Evolutionary conservation across 345 rosid genomes (phyloP), one percentile per base, ranked within the genome.

Genomic region (Toxicodendron radicans): DNA sequence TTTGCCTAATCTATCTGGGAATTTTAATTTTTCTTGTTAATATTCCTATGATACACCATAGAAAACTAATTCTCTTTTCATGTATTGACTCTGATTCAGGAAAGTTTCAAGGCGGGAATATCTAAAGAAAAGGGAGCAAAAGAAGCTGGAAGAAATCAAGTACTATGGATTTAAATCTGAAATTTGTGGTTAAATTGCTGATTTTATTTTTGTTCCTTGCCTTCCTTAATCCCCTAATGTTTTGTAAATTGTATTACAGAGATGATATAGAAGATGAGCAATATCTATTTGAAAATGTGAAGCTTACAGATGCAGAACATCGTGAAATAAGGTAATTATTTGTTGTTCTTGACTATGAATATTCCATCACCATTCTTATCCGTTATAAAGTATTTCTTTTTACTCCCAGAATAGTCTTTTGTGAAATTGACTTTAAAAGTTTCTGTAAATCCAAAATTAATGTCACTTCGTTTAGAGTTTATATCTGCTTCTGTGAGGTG

Each of bases 61-160:
- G 7, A 9, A 7, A 18, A 27, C 65, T 32, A 21, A 71, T 46
- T 21, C 64, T 27, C 5, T 58, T 54, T 64, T 72, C 82, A 56
- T 71, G 70, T 49, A 14, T 73, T 79, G 70, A 72, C 23, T 71
- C 58, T 75, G 33, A 64, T 79, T 58, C 89, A 94, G 98, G 76
- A 90, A 95, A 79, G 85, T 92, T 71, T 95, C 99, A 73, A 86
- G 99, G 78, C 95, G 75, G 80, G 97, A 91, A 73, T 95, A 95
- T 83, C 80, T 95, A 54, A 95, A 92, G 87, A 92, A 92, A 82
- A 90, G 99, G 79, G 99, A 95, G 83, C 95, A 92, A 78, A 95
- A 95, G 86, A 95, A 95, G 83, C 79, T 95, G 83, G 99, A 95
- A 61, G 99, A 95, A 84, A 84, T 95, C 70, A 87, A 90, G 97